phyloP scores from a whole-genome alignment of 1,284 basidiomycete species.

The Somion occarium region DNA sequence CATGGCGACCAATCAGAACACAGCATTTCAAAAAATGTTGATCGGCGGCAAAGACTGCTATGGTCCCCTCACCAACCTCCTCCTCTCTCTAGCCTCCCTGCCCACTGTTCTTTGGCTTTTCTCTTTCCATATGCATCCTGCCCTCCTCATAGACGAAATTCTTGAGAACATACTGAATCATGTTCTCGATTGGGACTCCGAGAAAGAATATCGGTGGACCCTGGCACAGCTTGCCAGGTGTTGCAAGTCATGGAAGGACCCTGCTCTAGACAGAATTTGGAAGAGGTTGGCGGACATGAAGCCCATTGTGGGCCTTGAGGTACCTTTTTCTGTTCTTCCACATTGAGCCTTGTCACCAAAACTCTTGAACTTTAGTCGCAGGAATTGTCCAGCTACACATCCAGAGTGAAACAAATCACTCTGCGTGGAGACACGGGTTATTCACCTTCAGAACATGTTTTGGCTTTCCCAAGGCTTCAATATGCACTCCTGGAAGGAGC shows the following conservation, averaged over 20 bases:
- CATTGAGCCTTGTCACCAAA: neutral
- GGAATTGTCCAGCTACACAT: constrained; percentile 34
- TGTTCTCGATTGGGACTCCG: constrained; percentile 23
- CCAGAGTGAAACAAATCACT: constrained; percentile 41
- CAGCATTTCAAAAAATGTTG: too few relatives aligned
- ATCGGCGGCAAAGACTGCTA: too few relatives aligned
- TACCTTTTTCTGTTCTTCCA: neutral
- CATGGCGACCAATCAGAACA: too few relatives aligned
- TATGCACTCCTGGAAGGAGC: constrained; percentile 34
- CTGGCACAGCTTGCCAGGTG: constrained; percentile 21
- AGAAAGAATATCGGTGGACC: constrained; percentile 17
- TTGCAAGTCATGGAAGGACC: constrained; percentile 53
- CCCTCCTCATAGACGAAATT: constrained; percentile 16
- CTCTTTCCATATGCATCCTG: constrained; percentile 12
- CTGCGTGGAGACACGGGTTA: constrained; percentile 1
- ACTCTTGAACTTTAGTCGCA: neutral
- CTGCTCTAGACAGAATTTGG: constrained; percentile 54
- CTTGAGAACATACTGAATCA: constrained; percentile 26
- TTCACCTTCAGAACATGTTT: neutral
- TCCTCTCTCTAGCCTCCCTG: too few relatives aligned
- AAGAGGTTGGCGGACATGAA: constrained; percentile 36
- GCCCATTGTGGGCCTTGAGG: constrained; percentile 42
- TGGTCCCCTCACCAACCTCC: too few relatives aligned
- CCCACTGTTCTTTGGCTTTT: too few relatives aligned
- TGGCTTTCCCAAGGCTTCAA: constrained; percentile 32